A percentile compares a stretch with the other conserved stretches of the same genome.
These are phyloP conservation scores for Umbilicaria muhlenbergii DNA, from an alignment of 495 filamentous ascomycete genomes.

Conservation along the genomic window DNA sequence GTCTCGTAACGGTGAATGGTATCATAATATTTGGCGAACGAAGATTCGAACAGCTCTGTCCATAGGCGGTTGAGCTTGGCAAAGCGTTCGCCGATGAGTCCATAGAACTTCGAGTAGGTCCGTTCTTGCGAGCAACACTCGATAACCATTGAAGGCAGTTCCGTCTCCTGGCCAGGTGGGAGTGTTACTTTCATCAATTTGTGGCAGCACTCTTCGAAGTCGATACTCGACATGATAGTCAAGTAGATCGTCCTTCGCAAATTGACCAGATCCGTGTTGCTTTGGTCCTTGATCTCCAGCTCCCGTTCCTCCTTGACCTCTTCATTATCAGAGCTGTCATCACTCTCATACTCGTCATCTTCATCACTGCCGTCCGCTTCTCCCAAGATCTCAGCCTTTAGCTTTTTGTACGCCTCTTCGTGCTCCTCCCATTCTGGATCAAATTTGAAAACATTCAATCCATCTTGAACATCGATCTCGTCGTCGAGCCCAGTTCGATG, in stretches of 20 bases:
- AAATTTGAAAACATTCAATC: conserved; percentile 87
- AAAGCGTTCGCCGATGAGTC: conserved; percentile 84
- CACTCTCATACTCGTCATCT: conserved; percentile 53
- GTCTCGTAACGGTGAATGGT: conserved; percentile 96
- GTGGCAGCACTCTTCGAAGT: conserved; percentile 91
- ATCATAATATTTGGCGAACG: conserved; percentile 87
- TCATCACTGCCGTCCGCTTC: conserved; percentile 71
- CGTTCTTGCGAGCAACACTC: conserved; percentile 92
- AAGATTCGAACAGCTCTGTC: conserved; percentile 77
- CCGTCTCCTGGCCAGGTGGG: conserved; percentile 73
- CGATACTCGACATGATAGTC: conserved; percentile 87
- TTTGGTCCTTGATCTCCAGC: conserved; percentile 95
- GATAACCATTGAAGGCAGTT: conserved; percentile 90
- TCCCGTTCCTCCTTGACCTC: conserved; percentile 55
- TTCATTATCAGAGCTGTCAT: conserved; percentile 66
- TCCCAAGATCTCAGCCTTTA: conserved; percentile 88
- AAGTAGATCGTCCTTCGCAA: conserved; percentile 89
- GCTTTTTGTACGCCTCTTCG: conserved; percentile 73
- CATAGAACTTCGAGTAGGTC: conserved; percentile 94
- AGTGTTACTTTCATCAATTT: conserved; percentile 88
- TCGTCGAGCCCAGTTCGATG: conserved; percentile 67
- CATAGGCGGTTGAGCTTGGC: conserved; percentile 89
- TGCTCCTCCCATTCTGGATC: conserved; percentile 82
- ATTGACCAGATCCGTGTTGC: conserved; percentile 86
- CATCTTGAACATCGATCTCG: conserved; percentile 68